Conservation (phyloP, 2,329 filamentous ascomycete genomes). For the Leptographium procerum region DNA sequence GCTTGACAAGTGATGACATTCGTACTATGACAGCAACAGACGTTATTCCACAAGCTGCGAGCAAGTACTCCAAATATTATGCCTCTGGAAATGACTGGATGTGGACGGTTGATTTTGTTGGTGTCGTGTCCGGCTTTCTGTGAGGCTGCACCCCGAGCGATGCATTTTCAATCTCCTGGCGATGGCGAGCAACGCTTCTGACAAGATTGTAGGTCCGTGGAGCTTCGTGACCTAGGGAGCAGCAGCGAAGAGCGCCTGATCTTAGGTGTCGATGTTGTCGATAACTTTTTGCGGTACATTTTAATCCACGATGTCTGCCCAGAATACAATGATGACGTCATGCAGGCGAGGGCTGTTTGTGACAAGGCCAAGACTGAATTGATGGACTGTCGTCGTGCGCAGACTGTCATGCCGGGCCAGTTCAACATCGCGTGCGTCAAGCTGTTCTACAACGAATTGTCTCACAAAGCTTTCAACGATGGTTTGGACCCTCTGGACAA, state of each 20-base stretch:
- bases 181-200: neutral
- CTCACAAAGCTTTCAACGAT: conserved; percentile 17
- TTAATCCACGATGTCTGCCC: conserved; percentile 76
- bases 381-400: conserved; percentile 41
- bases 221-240: conserved; percentile 34
- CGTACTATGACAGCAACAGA: conserved; percentile 53
- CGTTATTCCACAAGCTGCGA: conserved; percentile 34
- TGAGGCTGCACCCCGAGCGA: conserved; percentile 28
- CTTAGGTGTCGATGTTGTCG: conserved; percentile 55
- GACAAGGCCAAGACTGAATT: conserved; percentile 56
- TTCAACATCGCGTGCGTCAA: conserved; percentile 71
- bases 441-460: conserved; percentile 41
- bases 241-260: conserved; percentile 44
- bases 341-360: conserved; percentile 55
- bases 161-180: neutral
- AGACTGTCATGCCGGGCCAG: conserved; percentile 51
- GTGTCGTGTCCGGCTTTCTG: conserved; percentile 68
- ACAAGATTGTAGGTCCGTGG: neutral
- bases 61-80: conserved; percentile 34
- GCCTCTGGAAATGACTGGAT: conserved; percentile 35
- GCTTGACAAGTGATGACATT: conserved; percentile 52
- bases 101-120: conserved; percentile 73
- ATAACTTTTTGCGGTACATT: conserved; percentile 83
- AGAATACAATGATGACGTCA: conserved; percentile 60
- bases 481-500: conserved; percentile 14